phyloP scores from a whole-genome alignment of 1,139 yeast genomes.

The Yamadazyma dushanensis region DNA sequence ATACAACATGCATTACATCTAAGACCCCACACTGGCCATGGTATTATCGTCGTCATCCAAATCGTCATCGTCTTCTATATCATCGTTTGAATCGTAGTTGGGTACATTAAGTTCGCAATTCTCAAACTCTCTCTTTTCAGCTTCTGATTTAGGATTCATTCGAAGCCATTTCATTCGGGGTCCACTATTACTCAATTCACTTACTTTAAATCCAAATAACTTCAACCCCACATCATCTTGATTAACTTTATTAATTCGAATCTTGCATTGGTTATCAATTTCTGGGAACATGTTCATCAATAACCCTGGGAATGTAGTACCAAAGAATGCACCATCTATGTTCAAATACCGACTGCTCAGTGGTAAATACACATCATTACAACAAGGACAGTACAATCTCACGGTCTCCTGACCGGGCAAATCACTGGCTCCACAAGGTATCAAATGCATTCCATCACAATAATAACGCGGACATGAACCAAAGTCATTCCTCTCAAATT shows the following conservation, averaged over 20 bases:
- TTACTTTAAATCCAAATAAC: slow-evolving; percentile 83
- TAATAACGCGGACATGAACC: slow-evolving; percentile 90
- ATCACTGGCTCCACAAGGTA: slow-evolving; percentile 92
- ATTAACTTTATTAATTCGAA: slow-evolving; percentile 52
- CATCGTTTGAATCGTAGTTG: slow-evolving; percentile 27
- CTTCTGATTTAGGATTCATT: slow-evolving; percentile 61
- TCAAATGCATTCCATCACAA: slow-evolving; percentile 88
- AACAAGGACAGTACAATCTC: slow-evolving; percentile 89
- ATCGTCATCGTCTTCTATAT: slow-evolving; percentile 25
- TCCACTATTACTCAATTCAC: slow-evolving; percentile 76
- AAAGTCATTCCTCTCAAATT: slow-evolving; percentile 84
- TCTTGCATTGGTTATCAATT: slow-evolving; percentile 53
- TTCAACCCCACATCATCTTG: slow-evolving; percentile 63
- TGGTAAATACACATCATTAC: slow-evolving; percentile 88
- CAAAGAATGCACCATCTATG: slow-evolving; percentile 95
- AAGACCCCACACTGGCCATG: slow-evolving; percentile 43
- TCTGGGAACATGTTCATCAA: slow-evolving; percentile 89
- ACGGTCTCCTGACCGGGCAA: slow-evolving; percentile 91
- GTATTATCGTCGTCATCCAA: slow-evolving; percentile 41
- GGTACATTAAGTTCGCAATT: slow-evolving; percentile 65
- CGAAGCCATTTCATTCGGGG: slow-evolving; percentile 96
- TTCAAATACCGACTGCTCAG: slow-evolving; percentile 80
- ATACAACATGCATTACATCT: not conserved
- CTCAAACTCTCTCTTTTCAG: slow-evolving; percentile 59
- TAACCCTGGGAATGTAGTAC: slow-evolving; percentile 92